Evolutionary conservation across 768 basidiomycete species (phyloP).

Genomic region (Boletellus emodensis): DNA sequence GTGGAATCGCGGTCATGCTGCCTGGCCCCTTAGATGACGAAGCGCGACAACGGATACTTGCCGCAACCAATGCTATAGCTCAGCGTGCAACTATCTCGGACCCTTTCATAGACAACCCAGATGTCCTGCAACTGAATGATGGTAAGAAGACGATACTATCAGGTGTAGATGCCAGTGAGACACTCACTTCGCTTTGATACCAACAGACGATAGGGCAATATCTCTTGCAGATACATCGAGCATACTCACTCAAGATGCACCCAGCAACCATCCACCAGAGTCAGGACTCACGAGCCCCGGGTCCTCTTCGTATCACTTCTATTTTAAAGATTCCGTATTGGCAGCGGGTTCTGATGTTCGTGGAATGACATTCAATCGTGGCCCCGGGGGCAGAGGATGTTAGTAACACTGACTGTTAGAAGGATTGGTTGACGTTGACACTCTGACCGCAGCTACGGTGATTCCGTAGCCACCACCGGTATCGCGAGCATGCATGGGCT

Average conservation of each 20-base stretch:
- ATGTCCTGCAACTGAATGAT: not conserved
- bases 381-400: not conserved
- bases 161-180: not conserved
- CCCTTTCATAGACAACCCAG: not conserved
- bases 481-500: too few species aligned
- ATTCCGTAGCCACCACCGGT: too few species aligned
- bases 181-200: not conserved
- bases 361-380: not conserved
- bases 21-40: not conserved
- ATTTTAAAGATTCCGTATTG: not conserved
- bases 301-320: too few species aligned
- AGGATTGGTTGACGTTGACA: too few species aligned
- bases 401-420: too few species aligned
- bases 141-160: not conserved
- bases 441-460: too few species aligned
- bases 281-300: too few species aligned
- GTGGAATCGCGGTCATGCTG: conserved; percentile 2
- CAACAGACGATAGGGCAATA: too few species aligned
- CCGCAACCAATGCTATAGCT: not conserved
- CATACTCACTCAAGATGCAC: not conserved
- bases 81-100: not conserved
- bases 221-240: not conserved
- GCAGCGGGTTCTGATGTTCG: not conserved
- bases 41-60: not conserved
- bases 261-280: not conserved